phyloP scores from a whole-genome alignment of 345 rosid genomes.

The Hibiscus mutabilis region DNA sequence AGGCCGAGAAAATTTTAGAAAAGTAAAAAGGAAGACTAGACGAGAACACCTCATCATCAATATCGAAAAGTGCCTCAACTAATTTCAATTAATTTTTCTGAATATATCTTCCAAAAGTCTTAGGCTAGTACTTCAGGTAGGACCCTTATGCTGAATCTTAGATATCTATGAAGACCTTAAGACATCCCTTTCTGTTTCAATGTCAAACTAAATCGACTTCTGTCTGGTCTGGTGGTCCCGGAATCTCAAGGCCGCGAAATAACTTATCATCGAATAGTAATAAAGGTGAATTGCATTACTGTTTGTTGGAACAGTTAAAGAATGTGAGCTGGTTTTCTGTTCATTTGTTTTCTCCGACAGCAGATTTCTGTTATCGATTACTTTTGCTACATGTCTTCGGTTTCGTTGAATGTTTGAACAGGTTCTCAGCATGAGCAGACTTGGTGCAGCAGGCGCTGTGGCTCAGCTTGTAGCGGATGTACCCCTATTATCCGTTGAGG shows the following conservation, averaged over 20 bases:
- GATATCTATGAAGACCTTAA: slow-evolving; percentile 16
- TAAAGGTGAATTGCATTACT: slow-evolving; percentile 12
- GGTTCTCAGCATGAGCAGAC: slow-evolving; percentile 74
- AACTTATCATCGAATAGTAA: slow-evolving; percentile 8
- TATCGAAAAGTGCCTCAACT: slow-evolving; percentile 5
- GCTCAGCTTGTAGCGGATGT: slow-evolving; percentile 72
- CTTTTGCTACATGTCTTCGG: not conserved
- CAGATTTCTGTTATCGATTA: not conserved
- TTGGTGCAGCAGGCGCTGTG: slow-evolving; percentile 67
- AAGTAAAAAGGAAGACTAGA: not conserved
- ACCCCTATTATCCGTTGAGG: slow-evolving; percentile 56
- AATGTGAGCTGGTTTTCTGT: slow-evolving; percentile 11
- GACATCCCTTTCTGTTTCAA: slow-evolving; percentile 21
- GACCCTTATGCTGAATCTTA: slow-evolving; percentile 27
- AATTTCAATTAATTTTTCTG: slow-evolving; percentile 5
- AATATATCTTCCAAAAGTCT: slow-evolving; percentile 5
- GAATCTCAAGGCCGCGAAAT: slow-evolving; percentile 16
- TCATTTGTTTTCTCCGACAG: not conserved
- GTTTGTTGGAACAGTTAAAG: not conserved
- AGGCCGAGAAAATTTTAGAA: not conserved
- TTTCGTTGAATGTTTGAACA: slow-evolving; percentile 19
- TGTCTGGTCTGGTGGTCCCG: slow-evolving; percentile 7
- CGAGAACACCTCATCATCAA: not conserved
- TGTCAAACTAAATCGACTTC: slow-evolving; percentile 23
- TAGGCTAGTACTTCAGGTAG: slow-evolving; percentile 21